Evolutionary conservation across 176 grass and related monocot species (phyloP), one percentile per base, ranked within the genome.

Genomic region (Zea mays): DNA sequence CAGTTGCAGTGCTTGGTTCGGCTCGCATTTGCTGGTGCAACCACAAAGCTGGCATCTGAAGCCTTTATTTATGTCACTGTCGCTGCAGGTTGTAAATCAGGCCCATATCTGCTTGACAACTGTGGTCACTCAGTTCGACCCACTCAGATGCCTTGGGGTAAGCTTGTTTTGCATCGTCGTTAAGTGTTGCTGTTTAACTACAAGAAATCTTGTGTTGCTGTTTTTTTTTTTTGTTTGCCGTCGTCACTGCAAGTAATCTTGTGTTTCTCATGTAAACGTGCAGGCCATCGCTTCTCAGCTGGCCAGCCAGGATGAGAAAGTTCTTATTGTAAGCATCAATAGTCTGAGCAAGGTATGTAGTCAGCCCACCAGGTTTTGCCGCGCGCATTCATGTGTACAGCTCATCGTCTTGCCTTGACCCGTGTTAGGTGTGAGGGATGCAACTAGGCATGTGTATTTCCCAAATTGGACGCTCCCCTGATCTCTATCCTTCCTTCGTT

Each of bases 321-420:
- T 92, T 62, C 90, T 95, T 76, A 90, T 89, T 72, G 62, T 92
- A 50, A 86, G 92, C 67, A 89, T 90, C 80, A 87, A 94, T 67
- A 83, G 89, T 84, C 85, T 98, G 84, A 90, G 81, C 77, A 98
- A 95, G 92, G 92, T 98, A 95, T 89, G 92, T 98, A 92, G 76
- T 36, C 41, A 51, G 9, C 34, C 14, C 54, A 62, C 7, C 36
- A 40, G 10, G 10, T 75, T 17, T 21, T 47, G 4, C 42, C 8
- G 1, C 14, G 27, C 27, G 8, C 17, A 37, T 46, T 4, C n/a
- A 27, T 39, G 43, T 38, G 51, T 48, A 47, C 35, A 49, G 37
- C 59, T 64, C 7, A 16, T 48, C 50, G 27, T 76, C 71, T 34
- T 65, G 16, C 16, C 13, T 64, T 61, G 4, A 82, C 27, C 66